Conservation (phyloP, 768 basidiomycete species). For the Ramaria sp. region DNA sequence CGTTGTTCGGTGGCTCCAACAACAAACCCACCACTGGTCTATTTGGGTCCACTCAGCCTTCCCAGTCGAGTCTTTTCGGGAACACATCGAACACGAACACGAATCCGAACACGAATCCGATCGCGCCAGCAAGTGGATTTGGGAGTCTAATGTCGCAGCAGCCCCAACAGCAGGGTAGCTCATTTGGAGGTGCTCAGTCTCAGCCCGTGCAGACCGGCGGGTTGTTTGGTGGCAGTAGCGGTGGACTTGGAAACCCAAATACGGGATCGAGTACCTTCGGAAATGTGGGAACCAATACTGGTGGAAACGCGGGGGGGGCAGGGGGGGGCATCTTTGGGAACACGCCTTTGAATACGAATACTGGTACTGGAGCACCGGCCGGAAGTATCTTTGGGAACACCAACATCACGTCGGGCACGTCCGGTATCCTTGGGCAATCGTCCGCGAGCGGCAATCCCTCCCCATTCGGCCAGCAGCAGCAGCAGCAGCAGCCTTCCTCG, state of each 20-base stretch:
- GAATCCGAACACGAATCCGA: conserved; percentile 1
- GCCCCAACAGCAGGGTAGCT: conserved; percentile 10
- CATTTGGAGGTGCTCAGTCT: conserved; percentile 4
- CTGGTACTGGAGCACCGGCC: conserved; percentile 6
- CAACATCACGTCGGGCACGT: conserved; percentile 10
- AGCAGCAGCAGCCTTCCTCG: conserved; percentile 17
- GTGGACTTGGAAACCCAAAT: too few species aligned
- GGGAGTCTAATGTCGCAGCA: conserved; percentile 15
- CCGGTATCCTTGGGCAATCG: conserved; percentile 27
- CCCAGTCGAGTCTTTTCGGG: conserved; percentile 13
- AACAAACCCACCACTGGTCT: neutral
- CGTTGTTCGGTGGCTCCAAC: neutral
- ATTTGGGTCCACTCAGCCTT: neutral
- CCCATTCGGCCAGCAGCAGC: conserved; percentile 22
- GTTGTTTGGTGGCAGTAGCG: neutral
- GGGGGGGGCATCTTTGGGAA: conserved; percentile 18
- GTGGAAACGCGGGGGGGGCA: conserved; percentile 18
- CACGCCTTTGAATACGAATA: conserved; percentile 12
- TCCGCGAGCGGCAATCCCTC: conserved; percentile 18
- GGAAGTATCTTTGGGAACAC: conserved; percentile 12
- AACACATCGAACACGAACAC: conserved; percentile 9
- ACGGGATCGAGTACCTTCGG: neutral
- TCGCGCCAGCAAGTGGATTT: conserved; percentile 14
- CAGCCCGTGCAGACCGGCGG: neutral
- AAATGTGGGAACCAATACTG: neutral